These are phyloP conservation scores for Leccinum barrowsii DNA, from an alignment of 768 basidiomycete species.

Conservation along the genomic window DNA sequence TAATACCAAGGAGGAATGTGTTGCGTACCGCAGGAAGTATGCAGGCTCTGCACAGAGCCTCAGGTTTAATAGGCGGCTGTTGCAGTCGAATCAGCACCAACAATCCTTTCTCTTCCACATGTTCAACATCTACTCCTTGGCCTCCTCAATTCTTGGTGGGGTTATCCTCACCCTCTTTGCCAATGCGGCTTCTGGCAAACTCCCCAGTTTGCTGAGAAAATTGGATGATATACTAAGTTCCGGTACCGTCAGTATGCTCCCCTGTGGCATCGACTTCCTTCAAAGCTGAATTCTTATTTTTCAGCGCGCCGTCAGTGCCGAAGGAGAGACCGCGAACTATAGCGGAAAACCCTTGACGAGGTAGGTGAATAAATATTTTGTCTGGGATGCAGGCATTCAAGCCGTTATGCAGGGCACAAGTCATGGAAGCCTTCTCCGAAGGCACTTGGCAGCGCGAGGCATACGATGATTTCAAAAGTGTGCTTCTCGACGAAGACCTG, in stretches of 20 bases:
- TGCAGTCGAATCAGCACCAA: background rate
- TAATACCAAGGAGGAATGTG: background rate
- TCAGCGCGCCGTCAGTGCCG: background rate
- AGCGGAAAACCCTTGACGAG: too few species aligned
- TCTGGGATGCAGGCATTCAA: too few species aligned
- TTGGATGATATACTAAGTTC: conserved; percentile 2
- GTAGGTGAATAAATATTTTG: too few species aligned
- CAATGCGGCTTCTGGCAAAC: conserved; percentile 7
- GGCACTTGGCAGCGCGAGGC: too few species aligned
- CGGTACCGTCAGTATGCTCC: conserved; percentile 5
- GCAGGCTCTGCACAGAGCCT: background rate
- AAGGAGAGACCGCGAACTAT: background rate
- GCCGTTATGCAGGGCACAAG: too few species aligned
- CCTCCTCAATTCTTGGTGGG: too few species aligned
- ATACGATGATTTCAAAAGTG: too few species aligned
- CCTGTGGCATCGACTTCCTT: background rate
- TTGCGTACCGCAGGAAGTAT: background rate
- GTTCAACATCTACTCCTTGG: background rate
- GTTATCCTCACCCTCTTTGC: conserved; percentile 10
- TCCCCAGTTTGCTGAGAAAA: conserved; percentile 7
- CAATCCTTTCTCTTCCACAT: conserved; percentile 1
- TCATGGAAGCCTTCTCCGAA: too few species aligned
- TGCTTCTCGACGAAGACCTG: too few species aligned
- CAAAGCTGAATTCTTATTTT: background rate
- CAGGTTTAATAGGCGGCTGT: background rate